Base-by-base conservation (phyloP, 2,329 filamentous ascomycete species). In the Aspergillus vadensis region DNA sequence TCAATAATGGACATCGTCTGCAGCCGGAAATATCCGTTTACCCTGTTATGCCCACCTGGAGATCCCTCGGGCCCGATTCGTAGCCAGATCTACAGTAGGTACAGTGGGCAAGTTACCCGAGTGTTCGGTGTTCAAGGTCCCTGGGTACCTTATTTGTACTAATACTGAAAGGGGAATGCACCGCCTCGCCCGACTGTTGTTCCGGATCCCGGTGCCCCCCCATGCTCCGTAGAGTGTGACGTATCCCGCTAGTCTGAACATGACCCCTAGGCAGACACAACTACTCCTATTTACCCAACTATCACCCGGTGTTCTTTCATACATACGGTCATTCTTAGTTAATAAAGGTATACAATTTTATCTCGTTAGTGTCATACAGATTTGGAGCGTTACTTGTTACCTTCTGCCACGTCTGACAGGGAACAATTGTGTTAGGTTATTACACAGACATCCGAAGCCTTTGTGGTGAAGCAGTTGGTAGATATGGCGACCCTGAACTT, bases 401-500 rank as follows among this genome's bases (percentile, higher is more conserved):
- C n/a, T 27, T 49, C 32, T 32, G 7, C 25, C 39, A 32, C 39
- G 9, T 47, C 39, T 55, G 32, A 55, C 25, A 44, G 5, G n/a
- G 8, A n/a, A 19, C 32, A 36, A 36, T 36, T 36, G 32, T 36
- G 32, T 36, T 36, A 36, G 32, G 32, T 36, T 36, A 36, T 36
- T 36, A 36, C 30, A 30, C 52, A 25, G 15, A 8, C 25, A 21
- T 43, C 7, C 3, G 12, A 55, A 27, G 7, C 15, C 25, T 47
- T 21, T 10, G 41, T 32, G 51, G 17, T 17, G 8, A 17, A 27
- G n/a, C n/a, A 48, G 21, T 38, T 51, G 41, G 21, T 43, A 32
- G 43, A 54, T 68, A 95, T 95, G 91, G 88, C 91, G 63, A 90
- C 91, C 61, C 82, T 93, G 68, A 93, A 93, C 72, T 83, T 91